Evolutionary conservation across 1,139 yeast species (phyloP).

Genomic region (Pichia sp.): DNA sequence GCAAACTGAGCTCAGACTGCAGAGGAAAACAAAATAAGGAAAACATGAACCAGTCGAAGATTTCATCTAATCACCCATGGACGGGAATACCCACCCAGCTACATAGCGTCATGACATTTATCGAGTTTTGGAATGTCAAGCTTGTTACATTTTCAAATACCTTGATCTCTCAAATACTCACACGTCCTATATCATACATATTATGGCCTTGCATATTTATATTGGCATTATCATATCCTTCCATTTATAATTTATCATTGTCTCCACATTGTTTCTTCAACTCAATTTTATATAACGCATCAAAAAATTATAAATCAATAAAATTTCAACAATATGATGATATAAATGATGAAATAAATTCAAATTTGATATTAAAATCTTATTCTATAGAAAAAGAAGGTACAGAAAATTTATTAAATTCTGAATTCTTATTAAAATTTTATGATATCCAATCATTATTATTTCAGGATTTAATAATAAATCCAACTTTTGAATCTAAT

Average conservation of each 20-base stretch:
- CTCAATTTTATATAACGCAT: conserved; percentile 9
- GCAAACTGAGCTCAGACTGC: too few relatives aligned
- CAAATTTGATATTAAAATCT: conserved; percentile 22
- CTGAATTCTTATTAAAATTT: conserved; percentile 29
- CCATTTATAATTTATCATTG: conserved; percentile 32
- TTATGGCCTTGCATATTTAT: conserved; percentile 45
- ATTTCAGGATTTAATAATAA: conserved; percentile 19
- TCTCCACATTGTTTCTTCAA: conserved; percentile 18
- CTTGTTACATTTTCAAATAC: conserved; percentile 4
- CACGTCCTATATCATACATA: conserved; percentile 39
- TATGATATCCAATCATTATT: conserved; percentile 30
- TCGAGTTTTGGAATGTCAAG: too few relatives aligned
- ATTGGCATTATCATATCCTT: conserved; percentile 48
- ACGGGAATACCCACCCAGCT: too few relatives aligned
- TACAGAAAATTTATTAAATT: conserved; percentile 28
- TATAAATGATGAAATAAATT: not conserved
- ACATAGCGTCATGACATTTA: too few relatives aligned
- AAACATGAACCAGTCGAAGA: too few relatives aligned
- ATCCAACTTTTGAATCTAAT: not conserved
- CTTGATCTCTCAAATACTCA: conserved; percentile 28
- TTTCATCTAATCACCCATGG: too few relatives aligned
- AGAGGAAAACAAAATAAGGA: too few relatives aligned
- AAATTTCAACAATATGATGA: not conserved
- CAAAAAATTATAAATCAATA: conserved; percentile 13
- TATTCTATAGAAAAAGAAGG: conserved; percentile 9